Conservation (phyloP, 208 protist genomes). For the Acanthamoeba castellanii region DNA sequence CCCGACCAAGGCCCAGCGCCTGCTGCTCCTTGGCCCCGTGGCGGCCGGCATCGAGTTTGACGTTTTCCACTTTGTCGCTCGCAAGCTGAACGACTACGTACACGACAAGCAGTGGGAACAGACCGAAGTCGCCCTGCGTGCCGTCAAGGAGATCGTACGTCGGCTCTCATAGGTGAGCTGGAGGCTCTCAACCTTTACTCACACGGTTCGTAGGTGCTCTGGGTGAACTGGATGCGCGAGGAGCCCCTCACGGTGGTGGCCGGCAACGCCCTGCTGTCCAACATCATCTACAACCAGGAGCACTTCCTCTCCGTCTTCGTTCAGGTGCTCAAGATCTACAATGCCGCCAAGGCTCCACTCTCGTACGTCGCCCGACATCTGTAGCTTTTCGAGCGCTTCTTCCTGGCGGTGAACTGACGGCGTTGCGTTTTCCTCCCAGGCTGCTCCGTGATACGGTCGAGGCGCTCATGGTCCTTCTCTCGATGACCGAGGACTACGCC, state of each 20-base stretch:
- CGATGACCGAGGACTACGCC: constrained; percentile 71
- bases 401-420: neutral
- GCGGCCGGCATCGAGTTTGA: constrained; percentile 60
- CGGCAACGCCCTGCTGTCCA: constrained; percentile 58
- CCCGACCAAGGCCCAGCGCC: constrained; percentile 26
- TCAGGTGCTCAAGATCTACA: constrained; percentile 47
- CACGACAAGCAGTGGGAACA: constrained; percentile 52
- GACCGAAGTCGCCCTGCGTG: neutral
- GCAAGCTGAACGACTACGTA: neutral
- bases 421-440: neutral
- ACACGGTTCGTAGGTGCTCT: constrained; percentile 9
- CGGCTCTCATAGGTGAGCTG: neutral
- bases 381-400: neutral
- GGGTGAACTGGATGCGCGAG: constrained; percentile 31
- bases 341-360: constrained; percentile 19
- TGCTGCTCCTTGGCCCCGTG: constrained; percentile 16
- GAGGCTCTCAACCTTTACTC: neutral
- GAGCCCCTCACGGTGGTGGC: constrained; percentile 31
- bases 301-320: constrained; percentile 38
- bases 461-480: neutral
- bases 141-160: constrained; percentile 53
- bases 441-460: constrained; percentile 41
- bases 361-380: neutral
- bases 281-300: constrained; percentile 71
- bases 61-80: neutral